Evolutionary conservation across 1,139 yeast species (phyloP).

Genomic region (Geotrichum klebahnii): DNA sequence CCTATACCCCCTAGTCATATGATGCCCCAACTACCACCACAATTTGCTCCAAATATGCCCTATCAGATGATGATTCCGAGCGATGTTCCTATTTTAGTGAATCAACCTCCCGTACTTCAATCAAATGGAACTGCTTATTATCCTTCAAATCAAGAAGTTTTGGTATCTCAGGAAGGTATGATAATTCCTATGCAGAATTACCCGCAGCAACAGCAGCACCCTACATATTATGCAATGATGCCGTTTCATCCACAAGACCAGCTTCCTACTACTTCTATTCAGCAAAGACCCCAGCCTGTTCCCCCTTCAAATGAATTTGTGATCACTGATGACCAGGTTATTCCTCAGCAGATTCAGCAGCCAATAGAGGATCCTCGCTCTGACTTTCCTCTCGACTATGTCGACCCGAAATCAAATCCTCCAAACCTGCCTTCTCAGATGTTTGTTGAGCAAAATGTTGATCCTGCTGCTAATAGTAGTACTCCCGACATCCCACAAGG

Average conservation of each 20-base stretch:
- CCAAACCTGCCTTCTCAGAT: background rate
- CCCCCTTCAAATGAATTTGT: background rate
- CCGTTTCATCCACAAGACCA: background rate
- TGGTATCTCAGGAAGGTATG: background rate
- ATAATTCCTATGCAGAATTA: constrained; percentile 4
- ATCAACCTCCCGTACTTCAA: constrained; percentile 4
- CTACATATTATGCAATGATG: constrained; percentile 1
- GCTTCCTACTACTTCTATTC: too few relatives aligned
- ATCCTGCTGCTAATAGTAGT: background rate
- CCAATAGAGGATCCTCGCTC: constrained; percentile 8
- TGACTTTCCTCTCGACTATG: constrained; percentile 19
- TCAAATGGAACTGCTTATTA: constrained; percentile 6
- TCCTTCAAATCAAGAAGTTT: background rate
- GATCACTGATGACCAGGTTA: background rate
- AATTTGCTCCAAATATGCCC: constrained; percentile 4
- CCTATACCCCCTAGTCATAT: constrained; percentile 18
- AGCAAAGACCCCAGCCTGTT: background rate
- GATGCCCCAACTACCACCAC: constrained; percentile 16
- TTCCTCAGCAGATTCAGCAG: background rate
- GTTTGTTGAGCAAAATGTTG: background rate
- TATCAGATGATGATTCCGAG: constrained; percentile 7
- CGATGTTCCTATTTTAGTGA: background rate
- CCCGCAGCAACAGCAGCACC: constrained; percentile 1
- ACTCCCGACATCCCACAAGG: constrained; percentile 1
- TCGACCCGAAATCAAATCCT: constrained; percentile 7